Conservation (phyloP, 2,329 filamentous ascomycete species). For the Hypoxylon sp. region DNA sequence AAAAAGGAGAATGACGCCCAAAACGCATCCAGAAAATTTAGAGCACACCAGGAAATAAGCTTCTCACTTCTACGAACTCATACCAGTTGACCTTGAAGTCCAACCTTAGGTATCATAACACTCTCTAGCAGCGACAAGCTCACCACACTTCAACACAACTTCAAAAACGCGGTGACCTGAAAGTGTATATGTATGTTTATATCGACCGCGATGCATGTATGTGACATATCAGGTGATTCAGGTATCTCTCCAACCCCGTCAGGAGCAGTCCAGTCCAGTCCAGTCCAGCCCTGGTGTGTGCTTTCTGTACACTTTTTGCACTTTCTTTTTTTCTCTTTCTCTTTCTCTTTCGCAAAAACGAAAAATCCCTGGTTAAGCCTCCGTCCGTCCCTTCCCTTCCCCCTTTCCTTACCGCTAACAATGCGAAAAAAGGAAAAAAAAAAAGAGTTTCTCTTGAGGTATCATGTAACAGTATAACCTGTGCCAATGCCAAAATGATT, state of each 20-base stretch:
- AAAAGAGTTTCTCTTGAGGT: conserved; percentile 41
- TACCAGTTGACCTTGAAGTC: neutral
- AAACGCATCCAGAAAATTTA: neutral
- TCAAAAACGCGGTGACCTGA: neutral
- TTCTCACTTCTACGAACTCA: neutral
- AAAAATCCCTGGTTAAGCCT: conserved; percentile 17
- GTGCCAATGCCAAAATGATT: conserved; percentile 44
- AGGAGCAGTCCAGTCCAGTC: conserved; percentile 30
- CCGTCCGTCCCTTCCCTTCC: conserved; percentile 8
- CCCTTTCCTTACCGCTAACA: conserved; percentile 20
- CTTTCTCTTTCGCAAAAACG: neutral
- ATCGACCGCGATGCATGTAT: conserved; percentile 33
- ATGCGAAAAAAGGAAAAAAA: conserved; percentile 28
- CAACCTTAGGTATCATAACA: neutral
- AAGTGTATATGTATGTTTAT: conserved; percentile 32
- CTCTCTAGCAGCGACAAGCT: neutral
- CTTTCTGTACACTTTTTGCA: conserved; percentile 9
- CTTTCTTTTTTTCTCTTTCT: conserved; percentile 13
- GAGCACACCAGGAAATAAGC: neutral
- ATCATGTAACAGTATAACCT: conserved; percentile 46
- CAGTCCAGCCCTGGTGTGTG: no score
- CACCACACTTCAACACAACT: neutral
- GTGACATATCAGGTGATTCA: conserved; percentile 27
- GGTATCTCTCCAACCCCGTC: conserved; percentile 28
- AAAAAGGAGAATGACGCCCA: neutral